phyloP scores from a whole-genome alignment of 768 basidiomycete genomes.

The Tricholoma sp. region DNA sequence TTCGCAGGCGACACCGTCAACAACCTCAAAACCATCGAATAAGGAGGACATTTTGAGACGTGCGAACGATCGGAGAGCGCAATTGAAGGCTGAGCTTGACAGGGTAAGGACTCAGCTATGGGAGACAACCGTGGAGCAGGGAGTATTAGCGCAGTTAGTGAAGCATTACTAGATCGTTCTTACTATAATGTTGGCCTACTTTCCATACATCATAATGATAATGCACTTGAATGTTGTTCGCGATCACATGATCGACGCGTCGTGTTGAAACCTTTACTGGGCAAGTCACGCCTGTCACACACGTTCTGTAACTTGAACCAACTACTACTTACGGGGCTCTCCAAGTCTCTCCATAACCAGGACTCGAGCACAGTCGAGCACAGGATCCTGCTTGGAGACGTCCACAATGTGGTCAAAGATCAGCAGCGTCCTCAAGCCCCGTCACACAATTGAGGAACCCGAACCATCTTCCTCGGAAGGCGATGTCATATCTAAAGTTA shows the following conservation, averaged over 20 bases:
- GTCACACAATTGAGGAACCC: conserved; percentile 27
- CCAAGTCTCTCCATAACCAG: background rate
- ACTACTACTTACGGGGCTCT: background rate
- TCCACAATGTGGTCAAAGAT: conserved; percentile 58
- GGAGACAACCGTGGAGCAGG: conserved; percentile 69
- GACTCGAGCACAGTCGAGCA: background rate
- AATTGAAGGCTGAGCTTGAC: conserved; percentile 51
- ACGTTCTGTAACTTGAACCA: conserved; percentile 5
- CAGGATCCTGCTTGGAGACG: background rate
- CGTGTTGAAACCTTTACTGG: conserved; percentile 13
- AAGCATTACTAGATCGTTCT: conserved; percentile 20
- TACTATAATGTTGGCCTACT: no score
- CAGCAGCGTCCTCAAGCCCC: conserved; percentile 48
- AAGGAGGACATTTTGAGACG: conserved; percentile 44
- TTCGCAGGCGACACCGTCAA: background rate
- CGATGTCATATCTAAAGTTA: conserved; percentile 47
- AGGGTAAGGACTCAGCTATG: conserved; percentile 62
- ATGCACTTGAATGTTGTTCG: background rate
- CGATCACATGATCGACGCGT: conserved; percentile 21
- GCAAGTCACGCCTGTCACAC: conserved; percentile 12
- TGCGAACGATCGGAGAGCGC: conserved; percentile 48
- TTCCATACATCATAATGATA: no score
- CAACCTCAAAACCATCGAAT: conserved; percentile 11
- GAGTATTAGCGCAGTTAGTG: conserved; percentile 46
- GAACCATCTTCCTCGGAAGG: conserved; percentile 26